A percentile compares a stretch with the other conserved stretches of the same genome.
These are phyloP conservation scores for Lactarius akahatsu DNA, from an alignment of 768 basidiomycete species.

Conservation along the genomic window DNA sequence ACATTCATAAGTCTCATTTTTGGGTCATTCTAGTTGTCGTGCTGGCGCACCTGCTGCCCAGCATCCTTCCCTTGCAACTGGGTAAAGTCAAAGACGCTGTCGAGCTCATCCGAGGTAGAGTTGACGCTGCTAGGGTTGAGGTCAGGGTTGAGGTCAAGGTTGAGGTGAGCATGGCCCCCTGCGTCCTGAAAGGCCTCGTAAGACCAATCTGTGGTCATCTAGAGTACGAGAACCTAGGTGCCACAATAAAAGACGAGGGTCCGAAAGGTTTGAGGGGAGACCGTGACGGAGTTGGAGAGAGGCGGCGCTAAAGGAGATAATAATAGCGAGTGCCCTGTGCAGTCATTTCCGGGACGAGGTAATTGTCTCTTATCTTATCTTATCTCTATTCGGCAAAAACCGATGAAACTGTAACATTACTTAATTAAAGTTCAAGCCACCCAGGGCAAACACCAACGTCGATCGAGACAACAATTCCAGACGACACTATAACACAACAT, in stretches of 20 bases:
- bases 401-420: conserved; percentile 20
- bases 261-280: neutral
- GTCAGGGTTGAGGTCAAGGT: neutral
- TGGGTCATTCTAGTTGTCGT: neutral
- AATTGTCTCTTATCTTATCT: conserved; percentile 14
- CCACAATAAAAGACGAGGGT: neutral
- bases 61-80: conserved; percentile 28
- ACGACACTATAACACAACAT: conserved; percentile 44
- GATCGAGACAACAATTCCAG: conserved; percentile 33
- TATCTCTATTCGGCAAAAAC: neutral
- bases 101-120: conserved; percentile 11
- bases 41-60: conserved; percentile 21
- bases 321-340: neutral
- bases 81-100: conserved; percentile 24
- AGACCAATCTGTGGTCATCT: conserved; percentile 17
- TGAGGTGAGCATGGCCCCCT: neutral
- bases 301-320: neutral
- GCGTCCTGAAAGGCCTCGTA: conserved; percentile 22
- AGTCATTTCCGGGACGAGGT: neutral
- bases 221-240: conserved; percentile 1
- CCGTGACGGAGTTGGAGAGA: neutral
- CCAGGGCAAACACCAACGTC: neutral
- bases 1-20: neutral
- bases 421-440: conserved; percentile 29
- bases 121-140: neutral